Evolutionary conservation across 176 grass and related monocot genomes (phyloP), one percentile per base, ranked within the genome.

Genomic region (Triticum aestivum): DNA sequence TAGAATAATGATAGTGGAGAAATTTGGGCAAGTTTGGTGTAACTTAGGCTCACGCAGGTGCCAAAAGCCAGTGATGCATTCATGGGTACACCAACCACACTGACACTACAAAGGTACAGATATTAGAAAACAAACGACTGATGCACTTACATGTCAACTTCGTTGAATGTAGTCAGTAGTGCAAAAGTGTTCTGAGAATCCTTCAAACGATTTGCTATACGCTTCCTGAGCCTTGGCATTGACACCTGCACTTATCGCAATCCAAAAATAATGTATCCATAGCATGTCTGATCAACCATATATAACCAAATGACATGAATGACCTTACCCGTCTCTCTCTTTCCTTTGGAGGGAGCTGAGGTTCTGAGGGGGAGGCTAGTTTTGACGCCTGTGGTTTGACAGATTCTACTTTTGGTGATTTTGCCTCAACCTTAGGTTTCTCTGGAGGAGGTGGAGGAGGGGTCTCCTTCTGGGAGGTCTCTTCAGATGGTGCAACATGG

Each of bases 141-240:
- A 75, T 87, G 73, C 27, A 90, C 91, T 86, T 91, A 96, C 94
- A 96, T 96, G 90, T 96, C 89, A 73, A 96, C 94, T 93, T 93
- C 91, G 34, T 96, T 96, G 74, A 96, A 96, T 74, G 91, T 93
- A 75, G 91, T 96, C 51, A 96, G 56, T 85, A 96, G n/a, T 11
- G 91, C 94, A 90, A 96, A 96, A 45, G 94, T 96, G 73, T 96
- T 96, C 73, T 96, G 91, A 78, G 94, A 96, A 86, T 96, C 94
- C 91, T 96, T 96, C 85, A 96, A 79, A 64, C 91, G 91, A 47
- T 92, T 93, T 30, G 91, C 91, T 34, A 96, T 86, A 67, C 94
- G 85, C 74, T 96, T 96, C 67, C 94, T 96, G 7, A 96, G 84
- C 67, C 94, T 91, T 69, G 94, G 89, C 89, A 96, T 91, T 4